phyloP scores from a whole-genome alignment of 1,284 basidiomycete species.

The Leccinum insolens region DNA sequence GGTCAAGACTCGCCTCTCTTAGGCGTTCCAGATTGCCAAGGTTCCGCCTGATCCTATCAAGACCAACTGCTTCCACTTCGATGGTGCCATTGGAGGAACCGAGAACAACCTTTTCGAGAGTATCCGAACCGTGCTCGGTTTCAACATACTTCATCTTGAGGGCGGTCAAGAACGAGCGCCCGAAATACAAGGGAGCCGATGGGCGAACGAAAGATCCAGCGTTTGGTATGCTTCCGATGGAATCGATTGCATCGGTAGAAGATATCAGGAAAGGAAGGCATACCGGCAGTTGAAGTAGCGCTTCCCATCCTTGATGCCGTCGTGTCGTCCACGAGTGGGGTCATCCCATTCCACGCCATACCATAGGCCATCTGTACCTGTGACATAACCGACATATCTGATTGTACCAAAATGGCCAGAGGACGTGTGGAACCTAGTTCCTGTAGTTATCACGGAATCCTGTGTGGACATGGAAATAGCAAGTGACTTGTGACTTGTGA shows the following conservation, averaged over 20 bases:
- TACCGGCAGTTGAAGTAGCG: constrained; percentile 83
- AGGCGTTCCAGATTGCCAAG: constrained; percentile 71
- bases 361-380: constrained; percentile 75
- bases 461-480: constrained; percentile 21
- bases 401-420: constrained; percentile 66
- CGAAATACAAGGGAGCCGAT: constrained; percentile 57
- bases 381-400: constrained; percentile 69
- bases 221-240: constrained; percentile 45
- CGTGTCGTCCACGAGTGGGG: constrained; percentile 81
- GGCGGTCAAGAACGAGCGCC: constrained; percentile 76
- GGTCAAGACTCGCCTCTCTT: constrained; percentile 79
- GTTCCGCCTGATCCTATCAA: constrained; percentile 77
- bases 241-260: constrained; percentile 13
- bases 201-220: constrained; percentile 79
- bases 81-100: constrained; percentile 85
- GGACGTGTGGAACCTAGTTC: constrained; percentile 52
- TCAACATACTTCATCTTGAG: constrained; percentile 79
- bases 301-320: constrained; percentile 77
- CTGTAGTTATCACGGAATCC: constrained; percentile 35
- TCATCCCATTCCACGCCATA: constrained; percentile 97
- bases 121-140: constrained; percentile 48
- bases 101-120: constrained; percentile 66
- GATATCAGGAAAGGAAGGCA: constrained; percentile 30
- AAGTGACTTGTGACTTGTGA: neutral
- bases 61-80: constrained; percentile 83